These are phyloP conservation scores for Salvia miltiorrhiza DNA, from an alignment of 257 asterid species.

Conservation along the genomic window DNA sequence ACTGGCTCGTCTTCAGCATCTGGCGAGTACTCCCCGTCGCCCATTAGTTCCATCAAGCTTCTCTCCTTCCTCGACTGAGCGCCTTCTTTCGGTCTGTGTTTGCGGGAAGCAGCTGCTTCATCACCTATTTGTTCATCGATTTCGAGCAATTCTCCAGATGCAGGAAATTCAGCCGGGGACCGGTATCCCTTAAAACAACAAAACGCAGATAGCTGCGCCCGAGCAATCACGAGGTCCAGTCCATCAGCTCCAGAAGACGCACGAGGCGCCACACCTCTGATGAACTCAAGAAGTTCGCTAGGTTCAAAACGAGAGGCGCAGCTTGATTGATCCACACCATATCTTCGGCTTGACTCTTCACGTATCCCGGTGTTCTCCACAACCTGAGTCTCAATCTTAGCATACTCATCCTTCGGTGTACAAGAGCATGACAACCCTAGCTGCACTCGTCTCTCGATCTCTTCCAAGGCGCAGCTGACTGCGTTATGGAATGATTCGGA, in stretches of 20 bases:
- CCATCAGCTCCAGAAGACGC: conserved; percentile 51
- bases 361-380: conserved; percentile 82
- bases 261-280: conserved; percentile 51
- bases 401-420: conserved; percentile 42
- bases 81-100: conserved; percentile 42
- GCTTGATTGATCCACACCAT: conserved; percentile 63
- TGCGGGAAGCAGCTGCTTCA: conserved; percentile 32
- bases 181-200: conserved; percentile 64
- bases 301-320: conserved; percentile 62
- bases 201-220: conserved; percentile 71
- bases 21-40: conserved; percentile 36
- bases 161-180: conserved; percentile 37
- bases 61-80: conserved; percentile 58
- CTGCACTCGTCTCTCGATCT: conserved; percentile 75
- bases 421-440: conserved; percentile 86
- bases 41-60: conserved; percentile 61
- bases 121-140: conserved; percentile 30
- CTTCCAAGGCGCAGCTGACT: conserved; percentile 69
- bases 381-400: conserved; percentile 54
- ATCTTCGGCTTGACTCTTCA: conserved; percentile 69
- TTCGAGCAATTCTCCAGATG: conserved; percentile 51
- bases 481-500: conserved; percentile 85
- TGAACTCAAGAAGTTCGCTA: conserved; percentile 53
- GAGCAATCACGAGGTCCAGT: conserved; percentile 64
- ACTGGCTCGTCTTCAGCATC: conserved; percentile 51